phyloP scores from a whole-genome alignment of 768 basidiomycete genomes.

The Leucocoprinus sp. region DNA sequence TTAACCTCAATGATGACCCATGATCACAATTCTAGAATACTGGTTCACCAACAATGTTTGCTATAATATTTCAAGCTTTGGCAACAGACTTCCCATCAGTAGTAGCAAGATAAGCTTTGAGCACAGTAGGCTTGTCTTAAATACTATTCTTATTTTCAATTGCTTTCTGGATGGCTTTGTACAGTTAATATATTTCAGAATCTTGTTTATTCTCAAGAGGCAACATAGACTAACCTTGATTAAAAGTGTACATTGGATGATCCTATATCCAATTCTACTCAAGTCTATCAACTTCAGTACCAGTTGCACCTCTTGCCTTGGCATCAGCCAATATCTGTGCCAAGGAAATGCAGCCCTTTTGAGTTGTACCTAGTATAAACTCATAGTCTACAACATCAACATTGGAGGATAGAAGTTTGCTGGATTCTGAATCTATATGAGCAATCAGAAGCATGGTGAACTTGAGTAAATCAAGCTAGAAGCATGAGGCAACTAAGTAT shows the following conservation, averaged over 20 bases:
- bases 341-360: constrained; percentile 39
- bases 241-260: constrained; percentile 73
- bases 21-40: constrained; percentile 90
- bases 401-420: constrained; percentile 74
- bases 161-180: constrained; percentile 50
- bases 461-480: no score
- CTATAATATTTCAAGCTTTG: constrained; percentile 66
- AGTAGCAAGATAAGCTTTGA: constrained; percentile 50
- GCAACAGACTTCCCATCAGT: constrained; percentile 60
- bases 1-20: constrained; percentile 26
- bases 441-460: no score
- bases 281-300: constrained; percentile 60
- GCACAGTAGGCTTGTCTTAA: constrained; percentile 44
- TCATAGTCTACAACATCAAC: constrained; percentile 80
- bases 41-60: constrained; percentile 57
- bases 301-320: constrained; percentile 52
- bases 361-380: constrained; percentile 59
- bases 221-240: constrained; percentile 50
- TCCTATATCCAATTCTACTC: constrained; percentile 68
- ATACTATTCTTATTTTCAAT: constrained; percentile 39
- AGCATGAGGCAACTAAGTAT: constrained; percentile 76
- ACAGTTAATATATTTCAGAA: constrained; percentile 5
- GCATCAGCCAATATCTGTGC: constrained; percentile 66
- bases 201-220: not conserved
- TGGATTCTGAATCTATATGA: constrained; percentile 87